Conservation (phyloP, 176 grass and related monocot genomes). For the barley (Hordeum vulgare) region MorexV3_pseudomolecules_assembly NC_058521.1:535010408-535010907, state of each 20-base stretch:
- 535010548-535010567: slow-evolving; percentile 98
- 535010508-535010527: slow-evolving; percentile 47
- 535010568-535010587: slow-evolving; percentile 99
- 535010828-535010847: background rate
- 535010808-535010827: background rate
- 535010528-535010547: slow-evolving; percentile 32
- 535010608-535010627: slow-evolving; percentile 9
- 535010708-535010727: slow-evolving; percentile 3
- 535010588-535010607: slow-evolving; percentile 41
- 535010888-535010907: slow-evolving; percentile 12
- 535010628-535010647: slow-evolving; percentile 3
- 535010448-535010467: slow-evolving; percentile 22
- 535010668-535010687: background rate
- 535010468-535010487: slow-evolving; percentile 12
- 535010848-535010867: background rate
- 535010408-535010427: slow-evolving; percentile 6
- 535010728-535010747: slow-evolving; percentile 16
- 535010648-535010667: slow-evolving; percentile 1
- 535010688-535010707: background rate
- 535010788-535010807: background rate
- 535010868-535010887: background rate
- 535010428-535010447: slow-evolving; percentile 1
- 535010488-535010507: slow-evolving; percentile 26
- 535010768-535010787: background rate
- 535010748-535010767: background rate